phyloP scores from a whole-genome alignment of 2,329 filamentous ascomycete species.

The Elsinoe perseae region DNA sequence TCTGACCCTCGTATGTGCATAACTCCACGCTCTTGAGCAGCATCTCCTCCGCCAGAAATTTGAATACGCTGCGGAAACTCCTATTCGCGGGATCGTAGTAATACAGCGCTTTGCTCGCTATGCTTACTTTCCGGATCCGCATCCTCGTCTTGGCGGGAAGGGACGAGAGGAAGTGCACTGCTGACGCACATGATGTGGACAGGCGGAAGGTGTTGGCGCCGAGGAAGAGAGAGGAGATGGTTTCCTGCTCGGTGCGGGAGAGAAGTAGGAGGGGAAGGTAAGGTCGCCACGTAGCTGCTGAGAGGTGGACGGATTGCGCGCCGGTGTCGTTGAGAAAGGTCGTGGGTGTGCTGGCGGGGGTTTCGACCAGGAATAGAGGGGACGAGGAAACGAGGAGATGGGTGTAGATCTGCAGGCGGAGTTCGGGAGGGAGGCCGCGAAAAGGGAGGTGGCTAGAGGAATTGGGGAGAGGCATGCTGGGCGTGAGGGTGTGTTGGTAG shows the following conservation, averaged over 20 bases:
- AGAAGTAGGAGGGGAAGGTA: slow-evolving; percentile 6
- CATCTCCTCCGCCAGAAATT: background rate
- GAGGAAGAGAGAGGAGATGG: slow-evolving; percentile 5
- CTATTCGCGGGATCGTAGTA: slow-evolving; percentile 10
- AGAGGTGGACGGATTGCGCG: slow-evolving; percentile 8
- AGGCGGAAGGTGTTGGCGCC: slow-evolving; percentile 4
- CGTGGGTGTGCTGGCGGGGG: slow-evolving; percentile 4
- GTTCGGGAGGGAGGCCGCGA: slow-evolving; percentile 50
- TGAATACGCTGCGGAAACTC: background rate
- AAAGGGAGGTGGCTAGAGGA: slow-evolving; percentile 21
- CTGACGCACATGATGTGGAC: slow-evolving; percentile 6
- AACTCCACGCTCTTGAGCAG: slow-evolving; percentile 1
- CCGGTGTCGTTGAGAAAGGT: background rate
- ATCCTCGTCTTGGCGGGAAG: background rate
- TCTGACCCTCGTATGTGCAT: slow-evolving; percentile 9
- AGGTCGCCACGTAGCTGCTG: background rate
- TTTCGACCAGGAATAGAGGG: slow-evolving; percentile 2
- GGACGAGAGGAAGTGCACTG: background rate
- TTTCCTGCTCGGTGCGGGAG: background rate
- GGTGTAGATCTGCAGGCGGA: slow-evolving; percentile 52
- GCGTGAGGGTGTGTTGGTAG: background rate
- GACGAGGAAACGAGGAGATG: slow-evolving; percentile 29
- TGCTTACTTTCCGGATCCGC: background rate
- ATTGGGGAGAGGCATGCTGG: slow-evolving; percentile 1
- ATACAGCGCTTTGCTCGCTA: slow-evolving; percentile 6